Percentiles rank a stretch among this genome's conserved stretches.
These are phyloP conservation scores for Marsdenia floribunda DNA, from an alignment of 257 asterid genomes.

Conservation along the genomic window DNA sequence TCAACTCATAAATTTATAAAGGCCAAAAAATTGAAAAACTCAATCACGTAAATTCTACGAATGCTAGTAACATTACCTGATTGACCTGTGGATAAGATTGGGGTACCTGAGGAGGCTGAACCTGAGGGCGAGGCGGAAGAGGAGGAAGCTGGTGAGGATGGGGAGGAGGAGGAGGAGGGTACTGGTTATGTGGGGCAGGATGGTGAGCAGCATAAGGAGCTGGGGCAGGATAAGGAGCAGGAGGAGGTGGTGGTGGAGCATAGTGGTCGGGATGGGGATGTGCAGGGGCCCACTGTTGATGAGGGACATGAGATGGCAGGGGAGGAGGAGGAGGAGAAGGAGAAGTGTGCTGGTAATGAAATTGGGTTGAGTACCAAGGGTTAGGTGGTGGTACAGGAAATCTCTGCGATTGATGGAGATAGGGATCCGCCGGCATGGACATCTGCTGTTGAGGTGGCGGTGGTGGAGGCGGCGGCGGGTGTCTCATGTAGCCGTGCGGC, in stretches of 20 bases:
- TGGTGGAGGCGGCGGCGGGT: conserved; percentile 50
- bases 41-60: neutral
- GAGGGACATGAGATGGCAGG: conserved; percentile 44
- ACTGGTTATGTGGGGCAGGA: conserved; percentile 49
- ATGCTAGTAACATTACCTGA: conserved; percentile 22
- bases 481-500: conserved; percentile 51
- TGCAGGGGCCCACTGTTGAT: conserved; percentile 40
- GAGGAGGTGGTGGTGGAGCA: conserved; percentile 38
- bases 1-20: neutral
- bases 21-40: neutral
- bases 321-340: conserved; percentile 59
- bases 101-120: conserved; percentile 32
- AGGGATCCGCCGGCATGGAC: conserved; percentile 18
- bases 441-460: conserved; percentile 32
- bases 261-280: conserved; percentile 23
- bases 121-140: conserved; percentile 53
- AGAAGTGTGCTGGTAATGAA: conserved; percentile 60
- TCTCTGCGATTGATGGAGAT: conserved; percentile 23
- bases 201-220: conserved; percentile 46
- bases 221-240: conserved; percentile 26
- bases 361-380: conserved; percentile 54
- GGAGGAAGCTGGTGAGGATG: conserved; percentile 16
- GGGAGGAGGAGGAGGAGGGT: conserved; percentile 49
- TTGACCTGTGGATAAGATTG: conserved; percentile 55
- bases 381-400: conserved; percentile 30